Evolutionary conservation across 805 yeast genomes (phyloP), one percentile per base, ranked within the genome.

Genomic region (Candida cerambycidarum): DNA sequence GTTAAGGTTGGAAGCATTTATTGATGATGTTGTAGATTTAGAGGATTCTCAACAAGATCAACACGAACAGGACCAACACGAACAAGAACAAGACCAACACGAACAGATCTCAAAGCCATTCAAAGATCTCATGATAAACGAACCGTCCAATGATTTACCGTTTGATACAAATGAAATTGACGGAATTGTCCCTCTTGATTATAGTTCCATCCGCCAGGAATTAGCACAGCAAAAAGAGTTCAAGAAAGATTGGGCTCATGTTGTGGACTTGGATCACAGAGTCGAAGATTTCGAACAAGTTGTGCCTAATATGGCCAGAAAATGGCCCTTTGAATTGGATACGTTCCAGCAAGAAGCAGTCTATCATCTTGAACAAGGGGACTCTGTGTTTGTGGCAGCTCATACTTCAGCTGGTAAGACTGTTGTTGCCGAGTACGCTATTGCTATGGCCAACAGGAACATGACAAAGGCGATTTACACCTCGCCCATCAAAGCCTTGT

Each of bases 321-420:
- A 75, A 32, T 93, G 96, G 93, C 97, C 99, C 0, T 93, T 93
- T 57, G 92, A 89, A 59, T 72, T 93, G 36, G 99, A 93, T 65
- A 83, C 85, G 25, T 93, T 93, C 65, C 99, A 93, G 61, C 89
- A 93, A 58, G 98, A 93, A 65, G 99, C 99, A 0, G 85, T 93
- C 0, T 93, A 86, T 58, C 98, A 90, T 63, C 71, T 93, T 47
- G 99, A 93, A 58, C 96, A 89, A 62, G 98, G 98, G 29, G 99
- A 93, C 58, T 92, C 98, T 6, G 99, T 93, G 3, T 93, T 93
- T 65, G 96, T 93, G 2, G 98, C 98, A 3, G 99, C 99, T 0
- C 99, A 92, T 62, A 92, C 99, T 0, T 92, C 98, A 3, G 99
- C 99, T 0, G 99, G 99, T 65, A 92, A 92, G 58, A 92, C 99